Conservation (phyloP, 1,284 basidiomycete species). For the Ceratobasidium sp. region DNA sequence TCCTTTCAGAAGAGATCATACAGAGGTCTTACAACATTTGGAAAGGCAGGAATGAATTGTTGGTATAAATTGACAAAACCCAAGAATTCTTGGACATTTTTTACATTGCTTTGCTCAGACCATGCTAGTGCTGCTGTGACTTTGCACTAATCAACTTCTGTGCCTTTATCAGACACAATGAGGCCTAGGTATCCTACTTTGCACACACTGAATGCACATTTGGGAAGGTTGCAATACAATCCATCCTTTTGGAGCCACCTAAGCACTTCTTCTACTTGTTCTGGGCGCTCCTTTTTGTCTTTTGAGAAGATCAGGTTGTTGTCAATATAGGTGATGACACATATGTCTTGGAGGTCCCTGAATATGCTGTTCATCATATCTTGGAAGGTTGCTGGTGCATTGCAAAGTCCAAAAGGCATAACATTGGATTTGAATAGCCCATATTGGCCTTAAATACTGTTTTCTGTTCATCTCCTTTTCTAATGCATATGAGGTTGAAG, state of each 20-base stretch:
- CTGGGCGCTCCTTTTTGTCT: background rate
- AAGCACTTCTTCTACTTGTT: background rate
- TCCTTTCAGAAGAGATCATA: too few species aligned
- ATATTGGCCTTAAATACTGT: constrained; percentile 50
- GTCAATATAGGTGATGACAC: constrained; percentile 35
- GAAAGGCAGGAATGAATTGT: background rate
- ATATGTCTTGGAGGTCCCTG: too few species aligned
- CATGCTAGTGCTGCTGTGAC: background rate
- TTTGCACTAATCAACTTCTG: background rate
- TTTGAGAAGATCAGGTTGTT: background rate
- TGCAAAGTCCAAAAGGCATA: too few species aligned
- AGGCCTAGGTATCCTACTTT: background rate
- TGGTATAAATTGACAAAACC: background rate
- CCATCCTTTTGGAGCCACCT: background rate
- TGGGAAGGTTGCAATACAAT: background rate
- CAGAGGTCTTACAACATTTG: too few species aligned
- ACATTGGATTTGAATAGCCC: constrained; percentile 52
- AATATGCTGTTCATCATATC: too few species aligned
- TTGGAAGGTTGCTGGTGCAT: too few species aligned
- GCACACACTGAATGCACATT: background rate
- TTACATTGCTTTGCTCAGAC: background rate
- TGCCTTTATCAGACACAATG: background rate
- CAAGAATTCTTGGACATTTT: background rate
- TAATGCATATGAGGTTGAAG: constrained; percentile 48
- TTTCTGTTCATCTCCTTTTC: constrained; percentile 47